phyloP scores from a whole-genome alignment of 2,329 filamentous ascomycete genomes.

The Orbilia quercus region DNA sequence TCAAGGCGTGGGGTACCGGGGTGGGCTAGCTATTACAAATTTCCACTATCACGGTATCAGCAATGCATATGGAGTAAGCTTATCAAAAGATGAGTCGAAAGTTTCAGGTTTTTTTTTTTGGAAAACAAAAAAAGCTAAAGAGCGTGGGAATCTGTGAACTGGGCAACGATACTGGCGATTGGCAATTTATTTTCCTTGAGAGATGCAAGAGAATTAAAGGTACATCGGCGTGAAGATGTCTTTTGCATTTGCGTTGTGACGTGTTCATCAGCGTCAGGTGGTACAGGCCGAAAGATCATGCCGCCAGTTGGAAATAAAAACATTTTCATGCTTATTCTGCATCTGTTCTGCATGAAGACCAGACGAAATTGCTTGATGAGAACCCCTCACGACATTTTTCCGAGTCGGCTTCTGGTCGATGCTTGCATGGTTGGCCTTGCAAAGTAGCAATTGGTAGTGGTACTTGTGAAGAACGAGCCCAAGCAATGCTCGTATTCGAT shows the following conservation, averaged over 20 bases:
- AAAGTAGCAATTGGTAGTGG: conserved; percentile 48
- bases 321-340: conserved; percentile 15
- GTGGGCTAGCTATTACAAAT: conserved; percentile 45
- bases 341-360: conserved; percentile 38
- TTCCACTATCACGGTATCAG: conserved; percentile 20
- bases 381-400: conserved; percentile 36
- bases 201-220: neutral
- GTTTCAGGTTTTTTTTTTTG: too few species aligned
- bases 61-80: neutral
- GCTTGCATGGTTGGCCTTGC: conserved; percentile 8
- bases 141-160: neutral
- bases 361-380: conserved; percentile 30
- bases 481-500: conserved; percentile 22
- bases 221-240: neutral
- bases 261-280: conserved; percentile 54
- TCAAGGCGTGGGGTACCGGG: conserved; percentile 29
- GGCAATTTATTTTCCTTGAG: too few species aligned
- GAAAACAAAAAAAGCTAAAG: neutral
- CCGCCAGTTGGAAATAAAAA: conserved; percentile 4
- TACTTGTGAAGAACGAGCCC: conserved; percentile 39
- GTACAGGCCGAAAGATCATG: conserved; percentile 30
- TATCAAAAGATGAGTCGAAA: conserved; percentile 3
- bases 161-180: too few species aligned
- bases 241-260: conserved; percentile 49
- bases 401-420: conserved; percentile 20